These are phyloP conservation scores for Leptomonas pyrrhocoris DNA, from an alignment of 208 protist species.

Conservation along the genomic window DNA sequence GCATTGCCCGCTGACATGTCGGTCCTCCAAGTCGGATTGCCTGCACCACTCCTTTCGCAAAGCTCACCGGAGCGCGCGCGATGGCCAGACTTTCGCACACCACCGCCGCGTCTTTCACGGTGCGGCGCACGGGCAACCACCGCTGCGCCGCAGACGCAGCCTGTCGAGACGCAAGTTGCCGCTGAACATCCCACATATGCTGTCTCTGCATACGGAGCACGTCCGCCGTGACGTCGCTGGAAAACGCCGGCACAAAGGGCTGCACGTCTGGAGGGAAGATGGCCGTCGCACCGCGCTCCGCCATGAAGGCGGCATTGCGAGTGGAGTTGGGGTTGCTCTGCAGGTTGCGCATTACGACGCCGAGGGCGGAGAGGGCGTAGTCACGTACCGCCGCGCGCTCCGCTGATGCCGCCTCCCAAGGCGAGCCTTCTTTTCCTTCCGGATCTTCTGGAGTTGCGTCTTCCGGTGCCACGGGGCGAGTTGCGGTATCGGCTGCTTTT, in stretches of 20 bases:
- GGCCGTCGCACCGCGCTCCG: constrained; percentile 42
- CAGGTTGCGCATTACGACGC: constrained; percentile 74
- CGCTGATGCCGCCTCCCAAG: constrained; percentile 16
- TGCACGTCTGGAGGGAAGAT: constrained; percentile 61
- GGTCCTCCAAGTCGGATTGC: constrained; percentile 57
- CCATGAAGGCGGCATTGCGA: constrained; percentile 73
- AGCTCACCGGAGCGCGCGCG: constrained; percentile 48
- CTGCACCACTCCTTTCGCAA: constrained; percentile 54
- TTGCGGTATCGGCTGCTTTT: neutral
- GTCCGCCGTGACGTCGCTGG: neutral
- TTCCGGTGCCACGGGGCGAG: too few species aligned
- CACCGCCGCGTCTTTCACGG: constrained; percentile 37
- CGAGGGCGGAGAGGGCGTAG: constrained; percentile 41
- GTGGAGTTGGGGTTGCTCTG: constrained; percentile 80
- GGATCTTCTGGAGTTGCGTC: neutral
- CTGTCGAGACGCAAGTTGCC: neutral
- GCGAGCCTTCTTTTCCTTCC: neutral
- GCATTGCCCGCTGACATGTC: constrained; percentile 67
- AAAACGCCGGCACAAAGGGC: constrained; percentile 11
- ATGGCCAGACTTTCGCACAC: constrained; percentile 68
- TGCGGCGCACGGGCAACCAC: constrained; percentile 37
- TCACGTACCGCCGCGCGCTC: constrained; percentile 36
- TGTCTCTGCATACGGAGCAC: neutral
- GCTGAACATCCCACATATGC: constrained; percentile 8
- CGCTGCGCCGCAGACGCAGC: neutral